phyloP scores from a whole-genome alignment of 768 basidiomycete genomes.

The Tubosaeta brunneosetosa region DNA sequence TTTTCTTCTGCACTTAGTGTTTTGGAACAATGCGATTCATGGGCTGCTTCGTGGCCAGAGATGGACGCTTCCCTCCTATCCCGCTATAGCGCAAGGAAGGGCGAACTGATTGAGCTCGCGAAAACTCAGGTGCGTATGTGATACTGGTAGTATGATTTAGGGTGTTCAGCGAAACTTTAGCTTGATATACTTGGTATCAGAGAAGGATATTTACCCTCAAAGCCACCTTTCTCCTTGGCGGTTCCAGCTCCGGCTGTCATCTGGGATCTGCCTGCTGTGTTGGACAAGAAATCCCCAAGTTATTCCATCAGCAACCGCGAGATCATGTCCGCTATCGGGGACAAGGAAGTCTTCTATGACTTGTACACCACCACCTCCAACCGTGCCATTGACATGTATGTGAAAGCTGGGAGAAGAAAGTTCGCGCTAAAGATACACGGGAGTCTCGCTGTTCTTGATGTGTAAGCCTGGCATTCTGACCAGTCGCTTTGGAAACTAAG shows the following conservation, averaged over 20 bases:
- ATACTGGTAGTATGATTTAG: not conserved
- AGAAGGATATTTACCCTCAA: conserved; percentile 63
- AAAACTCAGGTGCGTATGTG: conserved; percentile 65
- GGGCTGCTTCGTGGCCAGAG: conserved; percentile 47
- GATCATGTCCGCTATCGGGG: conserved; percentile 52
- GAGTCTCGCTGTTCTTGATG: conserved; percentile 80
- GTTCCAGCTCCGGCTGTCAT: conserved; percentile 15
- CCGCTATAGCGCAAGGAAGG: conserved; percentile 70
- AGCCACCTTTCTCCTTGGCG: conserved; percentile 67
- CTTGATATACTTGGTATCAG: conserved; percentile 81
- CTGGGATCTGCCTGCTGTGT: conserved; percentile 13
- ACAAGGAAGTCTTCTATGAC: conserved; percentile 65
- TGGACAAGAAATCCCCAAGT: conserved; percentile 21
- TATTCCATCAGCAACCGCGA: conserved; percentile 53
- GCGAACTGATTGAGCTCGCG: conserved; percentile 88
- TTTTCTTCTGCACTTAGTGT: conserved; percentile 86
- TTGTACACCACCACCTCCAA: conserved; percentile 73
- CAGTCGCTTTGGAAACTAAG: conserved; percentile 8
- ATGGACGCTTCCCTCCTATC: conserved; percentile 45
- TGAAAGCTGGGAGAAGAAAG: conserved; percentile 76
- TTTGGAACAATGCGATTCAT: conserved; percentile 72
- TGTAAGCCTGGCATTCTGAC: conserved; percentile 49
- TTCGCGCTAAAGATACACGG: conserved; percentile 85
- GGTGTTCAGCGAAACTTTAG: conserved; percentile 37
- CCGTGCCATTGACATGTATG: conserved; percentile 80